Conservation (phyloP, 257 asterid species). For the Marsdenia floribunda region DNA sequence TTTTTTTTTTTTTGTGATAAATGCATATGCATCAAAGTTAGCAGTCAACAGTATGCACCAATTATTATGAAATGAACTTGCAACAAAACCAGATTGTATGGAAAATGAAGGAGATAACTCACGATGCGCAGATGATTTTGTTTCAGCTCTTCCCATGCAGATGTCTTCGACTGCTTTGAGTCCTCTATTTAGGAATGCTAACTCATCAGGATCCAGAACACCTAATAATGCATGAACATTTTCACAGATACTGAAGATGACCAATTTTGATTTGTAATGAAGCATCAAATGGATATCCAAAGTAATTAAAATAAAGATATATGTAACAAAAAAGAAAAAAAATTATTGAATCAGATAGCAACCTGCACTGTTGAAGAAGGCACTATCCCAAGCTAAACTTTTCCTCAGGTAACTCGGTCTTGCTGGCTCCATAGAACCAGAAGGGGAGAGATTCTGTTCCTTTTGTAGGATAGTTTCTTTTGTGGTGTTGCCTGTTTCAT, state of each 20-base stretch:
- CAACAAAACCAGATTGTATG: not conserved
- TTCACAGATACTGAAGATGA: not conserved
- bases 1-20: too few species aligned
- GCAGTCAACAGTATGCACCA: not conserved
- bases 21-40: not conserved
- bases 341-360: not conserved
- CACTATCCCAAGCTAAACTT: constrained; percentile 75
- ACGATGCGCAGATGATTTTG: constrained; percentile 8
- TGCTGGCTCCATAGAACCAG: constrained; percentile 15
- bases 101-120: constrained; percentile 19
- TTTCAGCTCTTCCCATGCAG: constrained; percentile 21
- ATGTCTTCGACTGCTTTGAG: constrained; percentile 25
- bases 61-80: not conserved
- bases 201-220: constrained; percentile 57
- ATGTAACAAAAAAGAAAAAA: too few species aligned
- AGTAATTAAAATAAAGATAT: not conserved
- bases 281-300: not conserved
- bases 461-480: constrained; percentile 15
- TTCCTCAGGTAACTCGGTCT: constrained; percentile 52
- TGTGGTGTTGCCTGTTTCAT: constrained; percentile 9
- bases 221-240: constrained; percentile 30
- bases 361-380: constrained; percentile 60
- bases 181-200: constrained; percentile 47
- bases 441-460: constrained; percentile 12
- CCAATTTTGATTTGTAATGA: not conserved